Base-by-base conservation (phyloP, 2,329 filamentous ascomycete species). In the Botrytis sinoallii region DNA sequence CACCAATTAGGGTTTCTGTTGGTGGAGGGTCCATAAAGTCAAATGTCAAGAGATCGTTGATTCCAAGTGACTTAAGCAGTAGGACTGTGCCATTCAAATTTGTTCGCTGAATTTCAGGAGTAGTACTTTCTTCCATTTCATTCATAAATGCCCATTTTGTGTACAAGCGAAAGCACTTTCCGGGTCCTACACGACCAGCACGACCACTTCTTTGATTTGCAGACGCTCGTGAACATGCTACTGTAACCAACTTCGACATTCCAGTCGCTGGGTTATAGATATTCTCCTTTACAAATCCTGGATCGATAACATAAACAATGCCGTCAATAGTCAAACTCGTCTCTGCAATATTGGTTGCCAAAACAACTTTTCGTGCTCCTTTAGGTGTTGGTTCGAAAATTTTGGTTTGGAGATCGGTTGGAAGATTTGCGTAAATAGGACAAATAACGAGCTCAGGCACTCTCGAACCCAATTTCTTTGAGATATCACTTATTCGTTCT, bases 311-410 rank as follows among this genome's bases (percentile, higher is more conserved):
- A 81, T 97, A 98, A 14, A 95, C 92, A 74, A 98, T 97, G 25
- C 95, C 95, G 81, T 98, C 95, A 74, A 99, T 97, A 0, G 96
- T 99, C 80, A 99, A 84, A 85, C 91, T 94, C 0, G 96, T 99
- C 82, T 99, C 96, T 3, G 96, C 96, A 82, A 99, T 98, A 81
- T 99, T 99, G 3, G 96, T 98, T 0, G 95, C 94, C 55, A 98
- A 84, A 0, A 99, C 94, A 0, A 98, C 94, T 81, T 98, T 99
- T 42, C 96, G 89, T 0, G 93, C 91, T 29, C 91, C 91, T 0
- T 92, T 89, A 0, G 96, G 95, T 0, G 95, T 97, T 0, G 95
- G 94, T 79, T 97, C 94, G 79, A 99, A 99, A 77, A 98, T 97
- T 81, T 95, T 95, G 66, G 92, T 89, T 81, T 99, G 96, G 1